Evolutionary conservation across 768 basidiomycete species (phyloP).

Genomic region (Hygrophorus pudorinus): DNA sequence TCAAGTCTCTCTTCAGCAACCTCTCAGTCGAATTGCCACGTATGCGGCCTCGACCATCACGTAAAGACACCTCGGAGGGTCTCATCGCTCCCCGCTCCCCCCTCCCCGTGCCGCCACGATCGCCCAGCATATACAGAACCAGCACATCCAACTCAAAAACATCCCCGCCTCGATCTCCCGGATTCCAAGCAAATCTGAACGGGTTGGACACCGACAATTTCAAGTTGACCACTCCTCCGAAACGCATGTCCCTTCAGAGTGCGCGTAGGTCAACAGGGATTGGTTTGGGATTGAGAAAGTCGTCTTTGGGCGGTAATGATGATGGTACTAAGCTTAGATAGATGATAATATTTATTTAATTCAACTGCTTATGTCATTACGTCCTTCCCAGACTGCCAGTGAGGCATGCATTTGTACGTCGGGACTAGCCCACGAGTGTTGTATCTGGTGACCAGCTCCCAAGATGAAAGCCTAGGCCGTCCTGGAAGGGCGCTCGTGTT

Average conservation of each 20-base stretch:
- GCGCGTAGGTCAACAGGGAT: conserved; percentile 16
- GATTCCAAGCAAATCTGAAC: background rate
- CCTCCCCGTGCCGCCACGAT: conserved; percentile 9
- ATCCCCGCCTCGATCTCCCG: conserved; percentile 29
- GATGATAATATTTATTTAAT: no score
- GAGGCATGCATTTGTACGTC: conserved; percentile 68
- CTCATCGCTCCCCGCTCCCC: conserved; percentile 60
- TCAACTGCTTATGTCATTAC: no score
- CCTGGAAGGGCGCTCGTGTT: conserved; percentile 63
- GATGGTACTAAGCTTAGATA: no score
- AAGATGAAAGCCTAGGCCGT: conserved; percentile 52
- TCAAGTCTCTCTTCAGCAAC: conserved; percentile 51
- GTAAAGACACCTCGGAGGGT: conserved; percentile 51
- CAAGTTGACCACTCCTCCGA: conserved; percentile 21
- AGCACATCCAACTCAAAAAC: conserved; percentile 8
- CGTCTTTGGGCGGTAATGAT: background rate
- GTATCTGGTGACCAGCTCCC: conserved; percentile 61
- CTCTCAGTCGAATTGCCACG: conserved; percentile 29
- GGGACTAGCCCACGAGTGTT: conserved; percentile 57
- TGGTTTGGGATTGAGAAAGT: conserved; percentile 20
- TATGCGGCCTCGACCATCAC: conserved; percentile 32
- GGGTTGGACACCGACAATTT: conserved; percentile 8
- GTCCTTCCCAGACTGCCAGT: conserved; percentile 5
- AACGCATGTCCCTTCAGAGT: background rate
- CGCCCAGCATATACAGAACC: conserved; percentile 1